Percentiles rank a stretch among this genome's conserved stretches.
Evolutionary conservation across 495 filamentous ascomycete genomes (phyloP).

Genomic region (Penicillium dipodomyicola): DNA sequence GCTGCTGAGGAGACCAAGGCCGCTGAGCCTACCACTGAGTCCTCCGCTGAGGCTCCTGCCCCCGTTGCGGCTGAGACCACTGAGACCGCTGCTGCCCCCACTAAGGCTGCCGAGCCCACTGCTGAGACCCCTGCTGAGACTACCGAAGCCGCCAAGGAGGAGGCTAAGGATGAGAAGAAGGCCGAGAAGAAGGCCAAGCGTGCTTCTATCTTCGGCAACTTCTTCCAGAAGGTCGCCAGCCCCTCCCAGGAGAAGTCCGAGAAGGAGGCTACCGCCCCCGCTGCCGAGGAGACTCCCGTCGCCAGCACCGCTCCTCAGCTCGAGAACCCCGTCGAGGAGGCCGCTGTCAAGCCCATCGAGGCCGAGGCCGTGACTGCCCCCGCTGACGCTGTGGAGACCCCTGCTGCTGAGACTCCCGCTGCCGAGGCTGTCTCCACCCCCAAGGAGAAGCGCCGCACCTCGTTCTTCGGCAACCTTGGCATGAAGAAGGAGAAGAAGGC

Average conservation of each 20-base stretch:
- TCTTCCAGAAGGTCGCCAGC: constrained; percentile 57
- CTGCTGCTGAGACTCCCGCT: constrained; percentile 33
- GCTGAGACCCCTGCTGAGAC: constrained; percentile 26
- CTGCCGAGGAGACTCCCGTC: constrained; percentile 40
- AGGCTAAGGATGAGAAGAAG: constrained; percentile 39
- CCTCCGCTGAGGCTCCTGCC: constrained; percentile 25
- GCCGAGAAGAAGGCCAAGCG: constrained; percentile 51
- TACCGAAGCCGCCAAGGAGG: constrained; percentile 27
- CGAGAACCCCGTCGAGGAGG: constrained; percentile 49
- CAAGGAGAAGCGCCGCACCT: constrained; percentile 56
- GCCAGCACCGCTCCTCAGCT: constrained; percentile 52
- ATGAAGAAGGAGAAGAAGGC: constrained; percentile 54
- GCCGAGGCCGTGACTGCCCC: constrained; percentile 45
- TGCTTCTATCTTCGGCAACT: constrained; percentile 49
- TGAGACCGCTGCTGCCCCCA: constrained; percentile 21
- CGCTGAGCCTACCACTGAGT: constrained; percentile 25
- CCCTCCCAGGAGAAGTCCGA: constrained; percentile 52
- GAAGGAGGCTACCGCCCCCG: constrained; percentile 49
- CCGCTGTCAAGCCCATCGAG: constrained; percentile 43
- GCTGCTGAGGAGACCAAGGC: constrained; percentile 21
- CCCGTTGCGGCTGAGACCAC: constrained; percentile 31
- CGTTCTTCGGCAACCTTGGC: constrained; percentile 54
- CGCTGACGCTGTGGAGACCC: constrained; percentile 43
- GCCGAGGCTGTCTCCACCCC: constrained; percentile 33
- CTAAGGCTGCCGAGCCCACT: constrained; percentile 19